Conservation (phyloP, 768 basidiomycete genomes). For the Myochromella boudieri region DNA sequence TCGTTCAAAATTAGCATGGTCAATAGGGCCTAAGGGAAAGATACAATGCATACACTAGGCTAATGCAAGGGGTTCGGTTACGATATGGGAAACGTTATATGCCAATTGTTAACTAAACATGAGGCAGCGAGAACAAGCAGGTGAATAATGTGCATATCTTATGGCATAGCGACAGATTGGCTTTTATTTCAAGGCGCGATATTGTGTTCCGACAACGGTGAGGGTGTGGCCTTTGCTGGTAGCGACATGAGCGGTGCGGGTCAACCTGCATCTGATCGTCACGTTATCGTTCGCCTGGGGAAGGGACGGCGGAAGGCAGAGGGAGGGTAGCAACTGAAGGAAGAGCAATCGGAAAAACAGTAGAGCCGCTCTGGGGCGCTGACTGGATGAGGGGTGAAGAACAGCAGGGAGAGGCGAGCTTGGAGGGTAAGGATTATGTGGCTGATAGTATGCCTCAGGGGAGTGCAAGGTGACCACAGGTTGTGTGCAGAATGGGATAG, state of each 20-base stretch:
- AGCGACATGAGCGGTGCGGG: constrained; percentile 54
- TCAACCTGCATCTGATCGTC: constrained; percentile 62
- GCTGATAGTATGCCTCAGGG: constrained; percentile 65
- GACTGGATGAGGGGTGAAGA: constrained; percentile 68
- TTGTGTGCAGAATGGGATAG: constrained; percentile 73
- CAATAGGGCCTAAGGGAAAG: too few relatives aligned
- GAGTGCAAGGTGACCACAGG: constrained; percentile 54
- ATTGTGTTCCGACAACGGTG: constrained; percentile 52
- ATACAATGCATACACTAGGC: too few relatives aligned
- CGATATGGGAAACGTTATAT: too few relatives aligned
- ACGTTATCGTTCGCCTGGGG: constrained; percentile 44
- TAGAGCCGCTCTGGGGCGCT: constrained; percentile 28
- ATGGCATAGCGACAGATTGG: too few relatives aligned
- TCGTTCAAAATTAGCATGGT: too few relatives aligned
- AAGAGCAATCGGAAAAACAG: constrained; percentile 47
- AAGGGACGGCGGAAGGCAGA: constrained; percentile 56
- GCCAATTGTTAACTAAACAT: too few relatives aligned
- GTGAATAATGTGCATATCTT: too few relatives aligned
- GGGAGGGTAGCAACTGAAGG: constrained; percentile 73
- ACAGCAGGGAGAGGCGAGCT: constrained; percentile 58
- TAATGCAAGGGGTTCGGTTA: too few relatives aligned
- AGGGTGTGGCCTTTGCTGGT: constrained; percentile 50
- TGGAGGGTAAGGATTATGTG: constrained; percentile 56
- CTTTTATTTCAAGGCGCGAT: constrained; percentile 8
- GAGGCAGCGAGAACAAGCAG: too few relatives aligned